Evolutionary conservation across 176 grass and related monocot genomes (phyloP).

Genomic region (Juncus inflexus): DNA sequence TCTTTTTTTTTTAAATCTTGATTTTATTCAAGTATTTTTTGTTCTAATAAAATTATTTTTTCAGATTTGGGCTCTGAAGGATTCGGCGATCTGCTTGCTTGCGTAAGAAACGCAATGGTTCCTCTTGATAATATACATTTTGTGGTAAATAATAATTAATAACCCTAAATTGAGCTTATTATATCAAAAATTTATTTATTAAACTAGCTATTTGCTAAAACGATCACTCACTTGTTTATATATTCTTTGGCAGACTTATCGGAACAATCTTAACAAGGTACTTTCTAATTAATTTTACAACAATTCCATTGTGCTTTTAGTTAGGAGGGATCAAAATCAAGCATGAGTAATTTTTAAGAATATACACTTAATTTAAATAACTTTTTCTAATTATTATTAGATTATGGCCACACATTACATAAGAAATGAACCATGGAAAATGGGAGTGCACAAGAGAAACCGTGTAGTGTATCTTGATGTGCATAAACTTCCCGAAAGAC

Average conservation of each 20-base stretch:
- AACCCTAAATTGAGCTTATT: slow-evolving; percentile 4
- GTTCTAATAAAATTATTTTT: slow-evolving; percentile 15
- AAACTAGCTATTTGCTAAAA: background rate
- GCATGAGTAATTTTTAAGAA: background rate
- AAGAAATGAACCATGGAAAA: slow-evolving; percentile 94
- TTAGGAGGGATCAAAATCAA: background rate
- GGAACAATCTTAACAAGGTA: slow-evolving; percentile 99
- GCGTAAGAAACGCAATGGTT: slow-evolving; percentile 68
- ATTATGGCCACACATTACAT: slow-evolving; percentile 91
- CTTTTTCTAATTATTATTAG: slow-evolving; percentile 39
- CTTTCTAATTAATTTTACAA: slow-evolving; percentile 5
- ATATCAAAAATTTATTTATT: slow-evolving; percentile 14
- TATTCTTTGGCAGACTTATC: slow-evolving; percentile 80
- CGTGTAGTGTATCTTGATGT: slow-evolving; percentile 98
- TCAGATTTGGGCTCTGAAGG: slow-evolving; percentile 96
- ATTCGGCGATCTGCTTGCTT: slow-evolving; percentile 94
- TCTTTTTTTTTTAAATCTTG: slow-evolving; percentile 12
- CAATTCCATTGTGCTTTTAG: background rate
- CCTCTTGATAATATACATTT: slow-evolving; percentile 97
- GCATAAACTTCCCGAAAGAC: slow-evolving; percentile 89
- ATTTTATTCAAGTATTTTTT: background rate
- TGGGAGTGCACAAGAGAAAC: slow-evolving; percentile 92
- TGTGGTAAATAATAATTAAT: slow-evolving; percentile 52
- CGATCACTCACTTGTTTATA: slow-evolving; percentile 16
- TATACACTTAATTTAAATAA: background rate